Evolutionary conservation across 2,329 filamentous ascomycete species (phyloP).

Genomic region (Cladosporium colombiae): DNA sequence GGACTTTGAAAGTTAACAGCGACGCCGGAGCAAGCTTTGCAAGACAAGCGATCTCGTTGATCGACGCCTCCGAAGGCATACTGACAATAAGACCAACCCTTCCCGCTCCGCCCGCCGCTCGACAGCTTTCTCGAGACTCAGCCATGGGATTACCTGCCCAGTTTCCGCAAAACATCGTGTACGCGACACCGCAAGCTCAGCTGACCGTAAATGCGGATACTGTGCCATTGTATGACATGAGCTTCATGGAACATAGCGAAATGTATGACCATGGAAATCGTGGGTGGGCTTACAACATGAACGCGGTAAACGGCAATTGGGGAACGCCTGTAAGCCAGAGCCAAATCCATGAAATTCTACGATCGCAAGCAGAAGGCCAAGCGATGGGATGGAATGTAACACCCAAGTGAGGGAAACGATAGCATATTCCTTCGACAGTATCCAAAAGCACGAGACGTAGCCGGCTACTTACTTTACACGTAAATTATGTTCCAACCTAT

Average conservation of each 20-base stretch:
- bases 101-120: not conserved
- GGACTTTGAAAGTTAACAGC: slow-evolving; percentile 45
- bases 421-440: not conserved
- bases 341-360: not conserved
- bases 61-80: slow-evolving; percentile 20
- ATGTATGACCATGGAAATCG: not conserved
- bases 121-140: not conserved
- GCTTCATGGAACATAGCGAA: not conserved
- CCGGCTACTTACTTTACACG: not conserved
- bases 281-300: not conserved
- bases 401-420: not conserved
- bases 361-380: not conserved
- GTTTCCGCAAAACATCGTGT: not conserved
- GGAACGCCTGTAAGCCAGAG: not conserved
- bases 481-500: not conserved
- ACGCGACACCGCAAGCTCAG: not conserved
- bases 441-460: not conserved
- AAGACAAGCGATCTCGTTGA: slow-evolving; percentile 38
- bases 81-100: not conserved
- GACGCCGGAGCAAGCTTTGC: slow-evolving; percentile 47
- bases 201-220: not conserved
- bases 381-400: not conserved
- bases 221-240: not conserved
- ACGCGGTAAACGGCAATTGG: not conserved
- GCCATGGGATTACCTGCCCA: too few species aligned